Evolutionary conservation across 2,329 filamentous ascomycete species (phyloP).

Genomic region (Xylaria sp.): DNA sequence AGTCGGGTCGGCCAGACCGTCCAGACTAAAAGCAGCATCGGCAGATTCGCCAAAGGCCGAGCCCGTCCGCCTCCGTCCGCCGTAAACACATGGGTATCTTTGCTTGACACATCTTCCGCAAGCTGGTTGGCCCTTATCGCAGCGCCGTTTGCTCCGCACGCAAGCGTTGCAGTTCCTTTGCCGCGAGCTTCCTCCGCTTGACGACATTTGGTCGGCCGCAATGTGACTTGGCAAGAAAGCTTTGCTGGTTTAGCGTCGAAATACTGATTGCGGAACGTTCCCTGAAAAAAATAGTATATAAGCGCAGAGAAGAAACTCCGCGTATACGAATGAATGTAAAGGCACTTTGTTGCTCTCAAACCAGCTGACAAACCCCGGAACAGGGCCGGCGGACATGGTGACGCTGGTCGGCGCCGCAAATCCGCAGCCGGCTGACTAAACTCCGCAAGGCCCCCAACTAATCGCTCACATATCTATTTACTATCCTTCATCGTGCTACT

Average conservation of each 20-base stretch:
- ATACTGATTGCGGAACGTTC: too few relatives aligned
- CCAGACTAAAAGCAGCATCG: constrained; percentile 48
- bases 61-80: constrained; percentile 23
- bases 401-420: constrained; percentile 29
- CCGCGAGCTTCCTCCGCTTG: constrained; percentile 50
- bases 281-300: neutral
- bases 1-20: constrained; percentile 49
- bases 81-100: constrained; percentile 55
- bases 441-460: constrained; percentile 17
- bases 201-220: constrained; percentile 30
- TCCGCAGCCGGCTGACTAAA: constrained; percentile 35
- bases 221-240: neutral
- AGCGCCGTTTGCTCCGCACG: constrained; percentile 59
- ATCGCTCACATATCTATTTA: too few relatives aligned
- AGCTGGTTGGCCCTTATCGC: constrained; percentile 56
- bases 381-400: neutral
- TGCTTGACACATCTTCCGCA: constrained; percentile 57
- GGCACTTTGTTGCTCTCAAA: neutral
- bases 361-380: neutral
- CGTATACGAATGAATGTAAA: neutral
- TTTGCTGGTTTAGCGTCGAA: neutral
- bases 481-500: neutral
- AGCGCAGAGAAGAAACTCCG: neutral
- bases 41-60: constrained; percentile 33
- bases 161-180: constrained; percentile 62